These are phyloP conservation scores for Phytophthora idaei DNA, from an alignment of 352 stramenopile genomes.

Conservation along the genomic window DNA sequence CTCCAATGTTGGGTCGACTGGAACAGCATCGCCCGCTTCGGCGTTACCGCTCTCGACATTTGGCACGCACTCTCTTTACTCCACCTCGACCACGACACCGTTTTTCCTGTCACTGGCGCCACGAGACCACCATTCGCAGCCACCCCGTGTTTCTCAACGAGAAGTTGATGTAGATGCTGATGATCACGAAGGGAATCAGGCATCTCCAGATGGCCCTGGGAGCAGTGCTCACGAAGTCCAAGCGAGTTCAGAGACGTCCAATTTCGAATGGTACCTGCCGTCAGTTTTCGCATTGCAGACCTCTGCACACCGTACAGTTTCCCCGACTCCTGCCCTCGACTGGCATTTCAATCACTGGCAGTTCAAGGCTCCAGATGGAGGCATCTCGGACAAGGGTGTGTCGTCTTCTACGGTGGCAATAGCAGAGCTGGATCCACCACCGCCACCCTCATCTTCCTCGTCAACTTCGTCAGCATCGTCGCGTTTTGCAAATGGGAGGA, in stretches of 20 bases:
- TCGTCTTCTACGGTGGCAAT: conserved; percentile 10
- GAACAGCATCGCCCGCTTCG: conserved; percentile 28
- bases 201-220: conserved; percentile 8
- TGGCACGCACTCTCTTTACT: conserved; percentile 55
- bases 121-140: conserved; percentile 23
- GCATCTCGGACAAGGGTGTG: conserved; percentile 20
- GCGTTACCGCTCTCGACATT: conserved; percentile 45
- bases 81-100: conserved; percentile 38
- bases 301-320: conserved; percentile 55
- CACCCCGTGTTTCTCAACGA: conserved; percentile 18
- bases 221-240: conserved; percentile 21
- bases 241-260: conserved; percentile 42
- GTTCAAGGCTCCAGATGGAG: conserved; percentile 35
- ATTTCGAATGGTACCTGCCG: conserved; percentile 77
- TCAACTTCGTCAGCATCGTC: conserved; percentile 40
- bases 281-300: conserved; percentile 79
- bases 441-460: conserved; percentile 35
- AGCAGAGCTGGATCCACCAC: conserved; percentile 26
- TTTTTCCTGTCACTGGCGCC: conserved; percentile 66
- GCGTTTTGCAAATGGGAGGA: conserved; percentile 32
- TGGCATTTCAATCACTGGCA: conserved; percentile 82
- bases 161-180: conserved; percentile 25
- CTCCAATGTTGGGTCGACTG: conserved; percentile 41
- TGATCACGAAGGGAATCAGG: conserved; percentile 28
- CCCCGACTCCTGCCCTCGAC: conserved; percentile 61